Conservation (phyloP, 495 filamentous ascomycete species). For the Tuber umbilicatum region DNA sequence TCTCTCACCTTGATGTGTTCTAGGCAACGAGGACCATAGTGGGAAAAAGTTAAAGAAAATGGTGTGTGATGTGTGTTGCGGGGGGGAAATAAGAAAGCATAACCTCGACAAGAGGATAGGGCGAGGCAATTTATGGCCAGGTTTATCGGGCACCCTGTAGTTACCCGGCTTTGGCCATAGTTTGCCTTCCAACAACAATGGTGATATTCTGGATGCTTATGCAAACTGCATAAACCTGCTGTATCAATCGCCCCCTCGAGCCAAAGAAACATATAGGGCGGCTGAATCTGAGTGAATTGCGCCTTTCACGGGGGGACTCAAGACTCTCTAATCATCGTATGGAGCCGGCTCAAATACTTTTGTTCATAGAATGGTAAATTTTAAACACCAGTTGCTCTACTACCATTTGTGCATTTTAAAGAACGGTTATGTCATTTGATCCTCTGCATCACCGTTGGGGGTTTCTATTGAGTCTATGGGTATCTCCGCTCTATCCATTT, state of each 20-base stretch:
- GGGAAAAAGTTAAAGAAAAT: no score
- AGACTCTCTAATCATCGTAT: neutral
- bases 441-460: neutral
- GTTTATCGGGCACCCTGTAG: neutral
- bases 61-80: no score
- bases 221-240: neutral
- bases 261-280: neutral
- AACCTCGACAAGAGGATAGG: conserved; percentile 28
- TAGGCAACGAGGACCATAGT: conserved; percentile 41
- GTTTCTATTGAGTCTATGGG: neutral
- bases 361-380: neutral
- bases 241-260: neutral
- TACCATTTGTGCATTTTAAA: neutral
- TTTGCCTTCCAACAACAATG: neutral
- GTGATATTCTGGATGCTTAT: neutral
- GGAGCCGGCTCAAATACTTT: neutral
- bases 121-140: no score
- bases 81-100: conserved; percentile 23
- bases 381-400: neutral
- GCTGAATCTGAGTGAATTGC: neutral
- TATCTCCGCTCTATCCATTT: neutral
- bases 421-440: neutral
- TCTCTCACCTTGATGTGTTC: conserved; percentile 40
- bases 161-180: neutral
- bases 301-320: neutral